Conservation (phyloP, 352 stramenopile genomes). For the Thalassiosira oceanica region DNA sequence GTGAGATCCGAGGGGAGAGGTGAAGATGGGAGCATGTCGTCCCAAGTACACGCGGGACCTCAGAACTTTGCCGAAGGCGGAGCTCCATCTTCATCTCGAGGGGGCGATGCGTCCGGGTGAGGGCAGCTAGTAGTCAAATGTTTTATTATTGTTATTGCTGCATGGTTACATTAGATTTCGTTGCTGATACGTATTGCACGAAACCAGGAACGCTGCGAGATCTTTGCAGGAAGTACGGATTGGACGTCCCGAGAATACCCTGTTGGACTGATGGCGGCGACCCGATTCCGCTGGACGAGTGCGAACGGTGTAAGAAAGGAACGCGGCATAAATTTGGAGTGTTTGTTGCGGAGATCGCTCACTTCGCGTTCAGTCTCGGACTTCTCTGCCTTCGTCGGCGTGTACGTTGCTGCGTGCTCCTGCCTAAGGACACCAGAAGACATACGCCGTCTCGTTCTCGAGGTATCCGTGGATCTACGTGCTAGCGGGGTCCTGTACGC, state of each 20-base stretch:
- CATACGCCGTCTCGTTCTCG: not conserved
- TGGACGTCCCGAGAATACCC: not conserved
- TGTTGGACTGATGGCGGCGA: not conserved
- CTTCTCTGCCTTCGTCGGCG: slow-evolving; percentile 1
- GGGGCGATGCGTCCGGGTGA: slow-evolving; percentile 80
- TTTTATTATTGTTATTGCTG: too few relatives aligned
- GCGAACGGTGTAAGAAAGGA: too few relatives aligned
- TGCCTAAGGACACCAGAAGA: slow-evolving; percentile 1
- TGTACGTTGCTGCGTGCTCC: slow-evolving; percentile 2
- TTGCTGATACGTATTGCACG: too few relatives aligned
- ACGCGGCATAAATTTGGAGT: too few relatives aligned
- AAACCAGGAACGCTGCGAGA: slow-evolving; percentile 63
- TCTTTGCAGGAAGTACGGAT: not conserved
- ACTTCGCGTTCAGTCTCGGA: not conserved
- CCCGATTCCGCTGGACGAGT: not conserved
- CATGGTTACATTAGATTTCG: too few relatives aligned
- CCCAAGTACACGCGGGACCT: not conserved
- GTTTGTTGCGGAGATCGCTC: not conserved
- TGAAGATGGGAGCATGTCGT: too few relatives aligned
- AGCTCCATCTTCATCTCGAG: slow-evolving; percentile 87
- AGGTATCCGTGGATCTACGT: not conserved
- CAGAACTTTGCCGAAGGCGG: slow-evolving; percentile 47
- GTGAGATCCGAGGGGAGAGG: too few relatives aligned
- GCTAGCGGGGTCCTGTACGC: not conserved
- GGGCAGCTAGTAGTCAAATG: too few relatives aligned